Evolutionary conservation across 306 rosid genomes (phyloP).

Genomic region (Begonia peltatifolia): DNA sequence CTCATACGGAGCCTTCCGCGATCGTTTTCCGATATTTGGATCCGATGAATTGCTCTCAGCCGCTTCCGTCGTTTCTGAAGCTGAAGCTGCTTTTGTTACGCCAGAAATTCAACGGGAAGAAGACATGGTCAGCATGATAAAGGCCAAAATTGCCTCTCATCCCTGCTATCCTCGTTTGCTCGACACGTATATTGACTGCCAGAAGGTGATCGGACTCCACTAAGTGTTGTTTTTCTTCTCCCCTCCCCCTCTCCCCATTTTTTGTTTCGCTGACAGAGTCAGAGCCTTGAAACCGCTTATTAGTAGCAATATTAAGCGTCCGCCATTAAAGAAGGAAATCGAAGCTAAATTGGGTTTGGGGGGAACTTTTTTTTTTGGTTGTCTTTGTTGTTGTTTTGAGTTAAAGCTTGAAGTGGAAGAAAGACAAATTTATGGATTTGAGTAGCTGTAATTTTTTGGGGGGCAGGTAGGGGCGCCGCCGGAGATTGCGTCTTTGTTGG

Average conservation of each 20-base stretch:
- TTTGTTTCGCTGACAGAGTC: too few relatives aligned
- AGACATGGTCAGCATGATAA: conserved; percentile 42
- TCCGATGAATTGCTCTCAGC: conserved; percentile 52
- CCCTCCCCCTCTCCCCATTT: background rate
- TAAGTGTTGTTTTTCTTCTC: background rate
- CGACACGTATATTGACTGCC: conserved; percentile 85
- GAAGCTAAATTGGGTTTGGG: too few relatives aligned
- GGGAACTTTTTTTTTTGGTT: too few relatives aligned
- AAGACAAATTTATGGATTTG: too few relatives aligned
- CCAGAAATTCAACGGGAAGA: conserved; percentile 37
- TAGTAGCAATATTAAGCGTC: too few relatives aligned
- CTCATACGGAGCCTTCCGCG: conserved; percentile 19
- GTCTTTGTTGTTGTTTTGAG: too few relatives aligned
- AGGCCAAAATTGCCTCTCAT: conserved; percentile 76
- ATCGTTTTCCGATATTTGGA: conserved; percentile 63
- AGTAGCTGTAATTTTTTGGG: too few relatives aligned
- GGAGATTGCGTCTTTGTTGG: conserved; percentile 61
- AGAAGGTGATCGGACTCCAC: conserved; percentile 41
- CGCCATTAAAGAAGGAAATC: too few relatives aligned
- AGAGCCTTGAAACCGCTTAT: too few relatives aligned
- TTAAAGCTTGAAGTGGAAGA: too few relatives aligned
- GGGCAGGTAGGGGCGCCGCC: conserved; percentile 90
- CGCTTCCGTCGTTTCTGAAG: conserved; percentile 23
- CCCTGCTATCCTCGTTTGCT: conserved; percentile 81
- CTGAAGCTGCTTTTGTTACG: conserved; percentile 23